phyloP scores from a whole-genome alignment of 805 yeast genomes.

The Barnettozyma californica region DNA sequence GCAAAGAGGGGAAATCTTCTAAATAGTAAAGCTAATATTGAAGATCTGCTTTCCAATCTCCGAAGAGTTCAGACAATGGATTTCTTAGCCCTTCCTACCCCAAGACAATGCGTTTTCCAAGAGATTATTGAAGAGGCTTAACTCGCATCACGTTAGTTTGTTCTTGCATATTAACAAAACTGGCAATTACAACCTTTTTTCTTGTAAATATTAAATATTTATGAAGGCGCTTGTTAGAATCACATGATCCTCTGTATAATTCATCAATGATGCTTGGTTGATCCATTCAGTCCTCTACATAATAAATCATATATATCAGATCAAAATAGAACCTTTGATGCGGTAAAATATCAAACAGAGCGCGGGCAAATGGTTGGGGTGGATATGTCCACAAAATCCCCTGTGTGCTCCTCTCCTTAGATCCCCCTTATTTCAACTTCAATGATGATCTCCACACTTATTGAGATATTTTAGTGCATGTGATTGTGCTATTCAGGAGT shows the following conservation, averaged over 20 bases:
- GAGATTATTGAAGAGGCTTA: constrained; percentile 10
- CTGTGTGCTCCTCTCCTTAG: constrained; percentile 3
- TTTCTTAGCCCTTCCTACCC: constrained; percentile 20
- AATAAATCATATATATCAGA: too few species aligned
- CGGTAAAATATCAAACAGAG: constrained; percentile 10
- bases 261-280: not conserved
- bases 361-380: constrained; percentile 17
- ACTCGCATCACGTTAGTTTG: too few species aligned
- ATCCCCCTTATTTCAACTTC: constrained; percentile 10
- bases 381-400: constrained; percentile 4
- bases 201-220: not conserved
- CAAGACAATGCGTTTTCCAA: constrained; percentile 15
- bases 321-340: constrained; percentile 14
- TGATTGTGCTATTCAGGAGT: constrained; percentile 6
- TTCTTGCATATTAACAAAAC: too few species aligned
- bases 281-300: constrained; percentile 10
- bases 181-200: not conserved
- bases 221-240: constrained; percentile 15
- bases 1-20: constrained; percentile 29
- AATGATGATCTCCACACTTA: constrained; percentile 10
- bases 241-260: constrained; percentile 17
- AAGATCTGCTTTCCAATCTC: constrained; percentile 16
- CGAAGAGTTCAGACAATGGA: constrained; percentile 8
- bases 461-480: constrained; percentile 10
- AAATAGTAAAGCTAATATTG: constrained; percentile 10